Evolutionary conservation across 208 protist genomes (phyloP).

Genomic region (Crithidia thermophila): DNA sequence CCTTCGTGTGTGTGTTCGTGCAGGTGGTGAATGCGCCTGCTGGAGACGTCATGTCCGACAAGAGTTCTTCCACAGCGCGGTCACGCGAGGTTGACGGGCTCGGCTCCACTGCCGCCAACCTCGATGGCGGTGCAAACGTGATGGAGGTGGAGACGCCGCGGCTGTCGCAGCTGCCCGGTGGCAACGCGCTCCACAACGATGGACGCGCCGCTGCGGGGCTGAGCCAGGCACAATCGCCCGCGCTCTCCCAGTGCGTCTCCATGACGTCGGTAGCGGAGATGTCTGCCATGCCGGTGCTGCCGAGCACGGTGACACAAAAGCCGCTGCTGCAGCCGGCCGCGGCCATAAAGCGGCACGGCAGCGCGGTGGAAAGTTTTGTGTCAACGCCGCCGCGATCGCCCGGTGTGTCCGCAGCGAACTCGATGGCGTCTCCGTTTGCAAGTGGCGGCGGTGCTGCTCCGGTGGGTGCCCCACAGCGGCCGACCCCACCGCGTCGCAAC

Average conservation of each 20-base stretch:
- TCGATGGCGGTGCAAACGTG: background rate
- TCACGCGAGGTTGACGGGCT: background rate
- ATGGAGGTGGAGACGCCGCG: constrained; percentile 21
- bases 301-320: background rate
- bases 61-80: constrained; percentile 8
- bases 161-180: constrained; percentile 8
- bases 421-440: background rate
- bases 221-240: constrained; percentile 2
- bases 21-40: background rate
- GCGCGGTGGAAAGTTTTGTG: constrained; percentile 1
- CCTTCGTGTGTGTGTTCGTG: background rate
- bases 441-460: background rate
- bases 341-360: background rate
- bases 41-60: constrained; percentile 2
- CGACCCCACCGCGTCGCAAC: constrained; percentile 6
- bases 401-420: background rate
- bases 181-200: background rate
- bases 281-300: background rate
- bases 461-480: background rate
- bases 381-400: constrained; percentile 2
- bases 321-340: background rate
- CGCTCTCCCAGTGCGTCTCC: constrained; percentile 1
- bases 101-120: background rate
- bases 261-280: background rate
- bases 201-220: background rate